Evolutionary conservation across 2,329 filamentous ascomycete genomes (phyloP), one percentile per base, ranked within the genome.

Genomic region (Macrophomina pseudophaseolina): DNA sequence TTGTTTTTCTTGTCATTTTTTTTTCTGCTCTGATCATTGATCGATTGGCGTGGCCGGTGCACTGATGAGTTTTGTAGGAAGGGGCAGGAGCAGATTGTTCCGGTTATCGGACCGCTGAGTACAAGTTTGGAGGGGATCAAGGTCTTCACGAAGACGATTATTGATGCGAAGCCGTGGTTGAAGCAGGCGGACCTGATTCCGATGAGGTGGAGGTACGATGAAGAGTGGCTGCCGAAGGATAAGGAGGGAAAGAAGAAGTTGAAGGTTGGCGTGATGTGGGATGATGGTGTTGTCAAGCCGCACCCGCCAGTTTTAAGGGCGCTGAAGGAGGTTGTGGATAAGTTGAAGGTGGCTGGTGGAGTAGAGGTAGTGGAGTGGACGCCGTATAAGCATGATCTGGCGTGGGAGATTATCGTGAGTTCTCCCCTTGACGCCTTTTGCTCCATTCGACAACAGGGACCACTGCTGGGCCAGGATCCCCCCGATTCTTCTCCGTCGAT

Each of bases 291-390:
- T 59, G 88, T 90, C 4, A 81, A 77, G 5, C 90, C 90, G 0
- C 90, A 91, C 62, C 89, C 90, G 2, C 90, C 90, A 0, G 82
- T 91, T 3, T 77, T 81, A 0, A 82, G 88, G 5, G 88, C 87
- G 1, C 74, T 91, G 9, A 74, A 78, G 2, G 74, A 80, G 5
- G 77, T 85, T 0, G 81, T 80, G 0, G 74, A 78, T 2, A 80
- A 75, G 58, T 77, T 89, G 14, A 71, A 77, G 46, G 75, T 72
- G 0, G 79, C 76, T n/a, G 63, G 82, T 0, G 84, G 84, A 1
- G 80, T 88, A 70, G 82, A 86, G 5, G 68, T 90, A 0, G 72
- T 87, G 1, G 83, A 87, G 42, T 85, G 82, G 74, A 72, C 79
- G 54, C 80, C 84, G 2, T 81, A 83, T 70, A 75, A 81, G 6